phyloP scores from a whole-genome alignment of 2,329 filamentous ascomycete species.

The Exophiala spinifera region DNA sequence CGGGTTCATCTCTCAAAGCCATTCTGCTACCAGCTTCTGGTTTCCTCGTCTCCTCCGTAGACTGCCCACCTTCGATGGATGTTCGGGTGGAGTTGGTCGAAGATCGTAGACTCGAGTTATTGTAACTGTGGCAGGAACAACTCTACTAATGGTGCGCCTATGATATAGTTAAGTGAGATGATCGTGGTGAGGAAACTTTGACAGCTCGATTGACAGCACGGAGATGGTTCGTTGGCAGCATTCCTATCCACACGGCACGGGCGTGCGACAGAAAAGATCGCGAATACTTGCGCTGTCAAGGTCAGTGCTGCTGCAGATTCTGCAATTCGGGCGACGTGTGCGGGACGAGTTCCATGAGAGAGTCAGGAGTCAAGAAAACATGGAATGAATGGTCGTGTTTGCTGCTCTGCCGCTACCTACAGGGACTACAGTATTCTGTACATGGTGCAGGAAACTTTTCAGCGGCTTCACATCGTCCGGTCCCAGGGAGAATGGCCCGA shows the following conservation, averaged over 20 bases:
- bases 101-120: background rate
- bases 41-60: no score
- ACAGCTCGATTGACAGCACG: background rate
- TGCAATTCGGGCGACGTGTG: background rate
- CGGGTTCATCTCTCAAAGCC: background rate
- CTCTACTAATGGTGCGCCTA: background rate
- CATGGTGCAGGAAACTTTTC: no score
- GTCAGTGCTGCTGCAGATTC: background rate
- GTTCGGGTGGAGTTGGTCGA: background rate
- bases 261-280: background rate
- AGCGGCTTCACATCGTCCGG: no score
- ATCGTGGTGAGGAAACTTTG: background rate
- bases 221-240: background rate
- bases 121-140: no score
- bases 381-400: background rate
- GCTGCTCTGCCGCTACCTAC: background rate
- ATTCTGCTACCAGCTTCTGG: background rate
- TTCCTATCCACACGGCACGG: background rate
- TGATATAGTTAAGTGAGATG: background rate
- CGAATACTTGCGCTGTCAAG: background rate
- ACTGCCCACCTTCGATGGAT: no score
- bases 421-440: background rate
- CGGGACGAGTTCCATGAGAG: background rate
- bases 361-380: background rate
- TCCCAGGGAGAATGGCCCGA: conserved; percentile 4